These are phyloP conservation scores for Chamaecrista fasciculata DNA, from an alignment of 306 rosid genomes.

Conservation along the genomic window DNA sequence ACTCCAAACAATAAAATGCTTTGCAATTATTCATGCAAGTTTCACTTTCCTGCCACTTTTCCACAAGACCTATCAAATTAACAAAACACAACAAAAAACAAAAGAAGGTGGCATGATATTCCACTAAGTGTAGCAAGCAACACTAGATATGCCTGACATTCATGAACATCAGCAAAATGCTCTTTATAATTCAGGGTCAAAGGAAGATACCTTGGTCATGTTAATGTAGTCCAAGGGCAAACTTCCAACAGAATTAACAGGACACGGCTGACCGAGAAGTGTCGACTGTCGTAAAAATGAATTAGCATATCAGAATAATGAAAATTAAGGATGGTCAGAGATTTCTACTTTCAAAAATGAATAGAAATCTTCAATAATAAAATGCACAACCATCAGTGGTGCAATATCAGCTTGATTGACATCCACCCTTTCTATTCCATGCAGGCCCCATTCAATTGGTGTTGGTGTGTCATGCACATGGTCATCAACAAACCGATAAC, in stretches of 20 bases:
- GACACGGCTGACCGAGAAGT: conserved; percentile 80
- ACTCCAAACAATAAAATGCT: not conserved
- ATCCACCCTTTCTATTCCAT: conserved; percentile 82
- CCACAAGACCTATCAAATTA: conserved; percentile 15
- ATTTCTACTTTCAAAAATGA: conserved; percentile 14
- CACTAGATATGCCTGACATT: not conserved
- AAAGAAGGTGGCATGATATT: conserved; percentile 8
- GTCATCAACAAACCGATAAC: conserved; percentile 73
- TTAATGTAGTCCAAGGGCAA: conserved; percentile 70
- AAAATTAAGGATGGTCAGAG: conserved; percentile 21
- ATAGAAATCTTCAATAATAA: conserved; percentile 4
- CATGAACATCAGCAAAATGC: conserved; percentile 8
- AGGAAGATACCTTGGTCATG: conserved; percentile 59
- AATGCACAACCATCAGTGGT: conserved; percentile 72
- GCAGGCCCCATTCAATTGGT: conserved; percentile 81
- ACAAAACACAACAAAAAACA: no score
- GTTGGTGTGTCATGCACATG: conserved; percentile 81
- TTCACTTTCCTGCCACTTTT: conserved; percentile 14
- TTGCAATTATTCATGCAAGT: not conserved
- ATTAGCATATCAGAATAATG: conserved; percentile 36
- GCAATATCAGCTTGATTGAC: conserved; percentile 94
- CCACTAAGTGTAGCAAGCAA: conserved; percentile 16
- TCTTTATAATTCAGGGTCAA: conserved; percentile 25
- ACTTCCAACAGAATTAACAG: conserved; percentile 87
- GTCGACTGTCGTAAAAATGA: conserved; percentile 66